These are phyloP conservation scores for Suillus weaverae DNA, from an alignment of 768 basidiomycete species.

Conservation along the genomic window DNA sequence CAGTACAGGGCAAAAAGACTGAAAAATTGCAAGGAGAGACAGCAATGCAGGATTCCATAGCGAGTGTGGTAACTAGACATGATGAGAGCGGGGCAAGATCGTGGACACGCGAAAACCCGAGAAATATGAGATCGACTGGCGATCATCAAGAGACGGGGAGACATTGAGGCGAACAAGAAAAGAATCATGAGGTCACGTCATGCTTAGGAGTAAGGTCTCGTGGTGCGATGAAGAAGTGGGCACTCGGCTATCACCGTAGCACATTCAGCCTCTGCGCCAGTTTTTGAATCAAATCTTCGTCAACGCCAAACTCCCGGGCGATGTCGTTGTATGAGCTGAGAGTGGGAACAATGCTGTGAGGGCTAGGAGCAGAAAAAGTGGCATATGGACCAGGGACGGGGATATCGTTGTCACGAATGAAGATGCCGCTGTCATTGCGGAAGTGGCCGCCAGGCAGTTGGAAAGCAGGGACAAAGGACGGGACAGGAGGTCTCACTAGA, in stretches of 20 bases:
- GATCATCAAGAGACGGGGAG: constrained; percentile 6
- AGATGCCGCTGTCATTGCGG: not conserved
- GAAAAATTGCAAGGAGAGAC: constrained; percentile 20
- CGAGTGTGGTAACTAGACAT: constrained; percentile 17
- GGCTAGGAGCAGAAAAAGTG: not conserved
- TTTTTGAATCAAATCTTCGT: constrained; percentile 64
- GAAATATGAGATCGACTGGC: constrained; percentile 10
- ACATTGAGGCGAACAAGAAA: constrained; percentile 29
- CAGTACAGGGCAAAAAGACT: constrained; percentile 24
- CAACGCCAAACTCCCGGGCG: constrained; percentile 77
- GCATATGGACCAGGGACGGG: not conserved
- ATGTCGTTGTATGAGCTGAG: constrained; percentile 46
- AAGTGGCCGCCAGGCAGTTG: not conserved
- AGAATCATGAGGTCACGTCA: constrained; percentile 21
- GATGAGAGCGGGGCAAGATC: constrained; percentile 17
- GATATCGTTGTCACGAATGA: not conserved
- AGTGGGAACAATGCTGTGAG: constrained; percentile 1
- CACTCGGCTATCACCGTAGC: constrained; percentile 19
- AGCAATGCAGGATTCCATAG: constrained; percentile 30
- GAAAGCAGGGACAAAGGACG: not conserved
- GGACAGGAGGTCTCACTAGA: not conserved
- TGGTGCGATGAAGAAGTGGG: constrained; percentile 12
- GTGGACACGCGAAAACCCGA: constrained; percentile 15
- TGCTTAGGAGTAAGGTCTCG: constrained; percentile 6
- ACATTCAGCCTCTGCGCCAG: constrained; percentile 56